A percentile compares a stretch with the other conserved stretches of the same genome.
phyloP scores from a whole-genome alignment of 441 rosid genomes.

The Hura crepitans region DNA sequence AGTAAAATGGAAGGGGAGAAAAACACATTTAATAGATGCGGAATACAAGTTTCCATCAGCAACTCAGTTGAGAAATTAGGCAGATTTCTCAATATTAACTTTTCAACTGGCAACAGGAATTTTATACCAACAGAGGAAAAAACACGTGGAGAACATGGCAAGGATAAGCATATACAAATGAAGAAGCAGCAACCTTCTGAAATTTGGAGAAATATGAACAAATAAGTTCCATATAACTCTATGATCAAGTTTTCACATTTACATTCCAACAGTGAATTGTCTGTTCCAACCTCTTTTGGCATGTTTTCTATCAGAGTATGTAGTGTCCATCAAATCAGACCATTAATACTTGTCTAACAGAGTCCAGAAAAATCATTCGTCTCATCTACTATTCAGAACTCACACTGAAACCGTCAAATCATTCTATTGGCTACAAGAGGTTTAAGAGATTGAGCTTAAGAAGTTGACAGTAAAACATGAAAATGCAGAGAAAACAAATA shows the following conservation, averaged over 20 bases:
- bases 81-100: slow-evolving; percentile 5
- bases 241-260: background rate
- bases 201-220: too few species aligned
- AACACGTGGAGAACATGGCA: too few species aligned
- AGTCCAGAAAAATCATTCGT: background rate
- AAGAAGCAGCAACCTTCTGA: background rate
- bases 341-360: background rate
- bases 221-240: background rate
- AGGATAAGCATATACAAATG: too few species aligned
- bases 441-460: slow-evolving; percentile 1
- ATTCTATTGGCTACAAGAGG: background rate
- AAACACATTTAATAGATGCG: background rate
- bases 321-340: background rate
- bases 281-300: background rate
- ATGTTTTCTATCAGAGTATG: background rate
- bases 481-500: background rate
- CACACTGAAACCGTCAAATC: background rate
- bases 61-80: background rate
- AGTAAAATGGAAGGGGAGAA: background rate
- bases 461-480: background rate
- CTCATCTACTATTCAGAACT: background rate
- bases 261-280: background rate
- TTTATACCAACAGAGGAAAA: background rate
- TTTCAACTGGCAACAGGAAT: background rate
- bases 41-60: background rate